Evolutionary conservation across 176 grass and related monocot species (phyloP).

Genomic region (Chloris gayana): DNA sequence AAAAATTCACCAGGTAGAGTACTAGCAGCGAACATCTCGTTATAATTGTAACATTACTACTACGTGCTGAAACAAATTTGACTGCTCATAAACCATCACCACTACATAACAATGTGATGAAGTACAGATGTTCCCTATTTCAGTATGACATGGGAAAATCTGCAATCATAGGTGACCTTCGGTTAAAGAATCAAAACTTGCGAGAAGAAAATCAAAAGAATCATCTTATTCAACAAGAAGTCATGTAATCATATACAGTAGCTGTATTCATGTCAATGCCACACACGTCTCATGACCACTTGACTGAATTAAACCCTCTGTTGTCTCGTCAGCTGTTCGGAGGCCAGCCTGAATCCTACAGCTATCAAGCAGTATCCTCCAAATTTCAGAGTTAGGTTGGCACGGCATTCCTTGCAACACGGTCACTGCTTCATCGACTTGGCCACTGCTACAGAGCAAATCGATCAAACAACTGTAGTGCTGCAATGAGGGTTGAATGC

Average conservation of each 20-base stretch:
- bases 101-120: not conserved
- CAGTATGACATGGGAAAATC: not conserved
- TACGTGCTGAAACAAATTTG: not conserved
- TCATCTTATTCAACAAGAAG: constrained; percentile 17
- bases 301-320: not conserved
- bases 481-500: constrained; percentile 34
- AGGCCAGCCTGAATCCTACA: constrained; percentile 44
- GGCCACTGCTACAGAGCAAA: constrained; percentile 41
- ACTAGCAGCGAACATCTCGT: too few species aligned
- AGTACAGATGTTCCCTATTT: not conserved
- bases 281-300: not conserved
- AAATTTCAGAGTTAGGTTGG: constrained; percentile 40
- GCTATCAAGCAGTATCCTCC: constrained; percentile 50
- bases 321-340: constrained; percentile 21
- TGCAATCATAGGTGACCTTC: not conserved
- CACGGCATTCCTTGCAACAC: constrained; percentile 45
- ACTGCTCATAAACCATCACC: not conserved
- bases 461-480: constrained; percentile 54
- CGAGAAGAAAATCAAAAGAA: not conserved
- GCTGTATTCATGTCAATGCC: not conserved
- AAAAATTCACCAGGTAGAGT: not conserved
- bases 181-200: constrained; percentile 1
- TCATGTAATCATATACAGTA: not conserved
- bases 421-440: constrained; percentile 36
- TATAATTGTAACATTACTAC: not conserved